phyloP scores from a whole-genome alignment of 106 monocot genomes.

The Vanilla planifolia region DNA sequence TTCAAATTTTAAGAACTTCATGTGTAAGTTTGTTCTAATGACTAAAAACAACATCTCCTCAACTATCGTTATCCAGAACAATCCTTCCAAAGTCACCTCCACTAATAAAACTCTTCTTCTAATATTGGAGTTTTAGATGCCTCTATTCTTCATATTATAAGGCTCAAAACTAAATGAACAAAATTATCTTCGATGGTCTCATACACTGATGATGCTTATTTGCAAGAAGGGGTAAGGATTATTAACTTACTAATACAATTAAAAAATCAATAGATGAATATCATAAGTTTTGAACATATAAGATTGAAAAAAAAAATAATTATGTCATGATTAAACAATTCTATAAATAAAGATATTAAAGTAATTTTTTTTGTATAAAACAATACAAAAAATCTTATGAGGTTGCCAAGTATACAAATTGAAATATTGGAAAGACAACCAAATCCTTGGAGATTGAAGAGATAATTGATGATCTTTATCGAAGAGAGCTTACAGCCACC shows the following conservation, averaged over 20 bases:
- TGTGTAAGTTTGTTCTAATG: no score
- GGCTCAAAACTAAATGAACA: not conserved
- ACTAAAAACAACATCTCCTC: no score
- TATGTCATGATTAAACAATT: not conserved
- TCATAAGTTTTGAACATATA: not conserved
- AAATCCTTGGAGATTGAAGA: not conserved
- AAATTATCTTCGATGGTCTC: not conserved
- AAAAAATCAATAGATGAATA: not conserved
- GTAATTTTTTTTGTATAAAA: not conserved
- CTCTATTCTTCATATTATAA: not conserved
- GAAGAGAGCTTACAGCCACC: not conserved
- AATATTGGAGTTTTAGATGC: no score
- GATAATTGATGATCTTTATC: not conserved
- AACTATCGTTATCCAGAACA: no score
- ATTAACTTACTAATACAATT: not conserved
- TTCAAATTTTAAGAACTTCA: no score
- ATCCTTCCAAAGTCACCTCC: no score
- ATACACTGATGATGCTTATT: not conserved
- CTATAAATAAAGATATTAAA: not conserved
- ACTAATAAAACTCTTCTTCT: no score
- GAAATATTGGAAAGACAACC: not conserved
- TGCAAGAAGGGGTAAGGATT: not conserved
- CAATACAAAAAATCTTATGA: not conserved
- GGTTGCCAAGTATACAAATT: not conserved
- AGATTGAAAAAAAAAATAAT: not conserved